Evolutionary conservation across 164 flowering plant genomes (phyloP).

Genomic region (Cinnamomum chago): DNA sequence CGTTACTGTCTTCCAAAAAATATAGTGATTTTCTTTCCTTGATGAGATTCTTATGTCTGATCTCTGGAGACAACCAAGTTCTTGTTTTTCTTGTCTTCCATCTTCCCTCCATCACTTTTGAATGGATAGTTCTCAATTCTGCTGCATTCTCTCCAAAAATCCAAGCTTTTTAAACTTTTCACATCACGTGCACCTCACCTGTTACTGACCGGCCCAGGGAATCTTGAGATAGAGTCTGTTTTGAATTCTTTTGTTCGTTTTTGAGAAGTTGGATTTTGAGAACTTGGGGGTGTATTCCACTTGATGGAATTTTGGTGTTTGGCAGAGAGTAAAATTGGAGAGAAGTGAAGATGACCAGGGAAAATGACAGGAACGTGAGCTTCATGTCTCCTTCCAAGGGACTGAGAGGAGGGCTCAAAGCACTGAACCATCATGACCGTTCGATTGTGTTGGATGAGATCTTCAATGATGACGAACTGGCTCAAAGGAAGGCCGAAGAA

Average conservation of each 20-base stretch:
- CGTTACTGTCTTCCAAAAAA: too few relatives aligned
- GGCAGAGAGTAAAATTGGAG: not conserved
- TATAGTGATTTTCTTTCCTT: not conserved
- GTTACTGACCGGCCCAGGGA: not conserved
- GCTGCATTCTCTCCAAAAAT: not conserved
- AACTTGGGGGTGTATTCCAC: not conserved
- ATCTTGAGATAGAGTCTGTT: not conserved
- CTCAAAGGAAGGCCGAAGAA: conserved; percentile 16
- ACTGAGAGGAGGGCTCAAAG: conserved; percentile 39
- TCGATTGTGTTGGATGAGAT: conserved; percentile 30
- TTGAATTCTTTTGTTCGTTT: not conserved
- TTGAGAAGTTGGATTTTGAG: not conserved
- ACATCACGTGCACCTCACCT: not conserved
- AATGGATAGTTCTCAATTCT: not conserved
- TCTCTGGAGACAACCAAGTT: not conserved
- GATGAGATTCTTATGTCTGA: not conserved
- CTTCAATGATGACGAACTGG: conserved; percentile 36
- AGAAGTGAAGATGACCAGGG: conserved; percentile 27
- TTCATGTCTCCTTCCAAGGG: conserved; percentile 44
- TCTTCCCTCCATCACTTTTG: not conserved
- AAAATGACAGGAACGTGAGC: conserved; percentile 6
- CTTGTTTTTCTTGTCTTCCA: too few relatives aligned
- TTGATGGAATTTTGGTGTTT: not conserved
- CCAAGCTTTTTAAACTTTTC: too few relatives aligned
- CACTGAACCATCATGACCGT: conserved; percentile 20